Evolutionary conservation across 2,329 filamentous ascomycete genomes (phyloP), one percentile per base, ranked within the genome.

Genomic region (Paraphaeosphaeria sporulosa): DNA sequence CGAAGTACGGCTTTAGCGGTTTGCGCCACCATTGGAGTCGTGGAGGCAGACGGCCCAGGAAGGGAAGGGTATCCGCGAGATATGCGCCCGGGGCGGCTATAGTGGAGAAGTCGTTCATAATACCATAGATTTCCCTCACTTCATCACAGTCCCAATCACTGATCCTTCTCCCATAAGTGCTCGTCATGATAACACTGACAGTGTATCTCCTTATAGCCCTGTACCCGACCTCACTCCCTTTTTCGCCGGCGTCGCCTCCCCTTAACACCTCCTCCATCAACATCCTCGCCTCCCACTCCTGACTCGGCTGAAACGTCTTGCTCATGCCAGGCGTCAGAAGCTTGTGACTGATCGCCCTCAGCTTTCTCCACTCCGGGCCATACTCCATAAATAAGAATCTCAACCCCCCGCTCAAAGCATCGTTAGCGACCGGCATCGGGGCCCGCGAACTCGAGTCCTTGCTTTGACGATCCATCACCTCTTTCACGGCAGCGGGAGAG

Each of bases 241-340:
- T 56, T 47, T 56, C 60, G 46, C 66, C 63, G 44, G 71, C 68
- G 0, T 63, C 69, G 44, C 71, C 68, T 0, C 64, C 69, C 54
- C 77, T 78, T 15, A 76, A 60, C 0, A 84, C 60, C 56, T 83
- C 80, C 59, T 73, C 75, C 4, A 82, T 62, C 38, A 84, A 63
- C 64, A 83, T 78, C 63, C 80, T 82, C 0, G 75, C 70, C 67
- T 83, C 81, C 59, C 78, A 82, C 55, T 82, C 78, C 61, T 83
- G 82, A 43, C 72, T 78, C 2, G 81, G 80, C 42, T 76, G 71
- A 58, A 82, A 83, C 1, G 71, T 76, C 4, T 70, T 69, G 10
- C 78, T 78, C 57, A 74, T 75, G 21, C 64, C 72, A 12, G 70
- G 70, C 30, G 80, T 78, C 40, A 78, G 60, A 7, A 82, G 58